Conservation (phyloP, 2,329 filamentous ascomycete species). For the Fusarium torreyae region DNA sequence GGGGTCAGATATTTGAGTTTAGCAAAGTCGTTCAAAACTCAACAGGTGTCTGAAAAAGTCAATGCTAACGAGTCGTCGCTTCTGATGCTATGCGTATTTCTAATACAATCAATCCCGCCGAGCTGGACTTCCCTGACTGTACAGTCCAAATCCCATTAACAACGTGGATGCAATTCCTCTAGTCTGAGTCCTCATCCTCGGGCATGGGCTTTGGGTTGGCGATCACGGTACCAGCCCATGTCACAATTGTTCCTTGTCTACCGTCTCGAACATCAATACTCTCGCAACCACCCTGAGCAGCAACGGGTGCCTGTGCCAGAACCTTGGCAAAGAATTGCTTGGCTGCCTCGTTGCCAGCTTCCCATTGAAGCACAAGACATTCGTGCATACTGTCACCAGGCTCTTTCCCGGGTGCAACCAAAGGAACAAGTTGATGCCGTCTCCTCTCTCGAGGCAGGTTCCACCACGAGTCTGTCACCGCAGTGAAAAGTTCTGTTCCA, state of each 20-base stretch:
- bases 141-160: not conserved
- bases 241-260: conserved; percentile 24
- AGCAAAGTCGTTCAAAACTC: not conserved
- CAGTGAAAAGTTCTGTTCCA: conserved; percentile 32
- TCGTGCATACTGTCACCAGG: conserved; percentile 32
- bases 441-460: conserved; percentile 30
- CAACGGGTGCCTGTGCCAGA: conserved; percentile 27
- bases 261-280: conserved; percentile 35
- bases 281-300: conserved; percentile 28
- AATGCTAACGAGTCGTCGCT: conserved; percentile 17
- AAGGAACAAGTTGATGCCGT: conserved; percentile 30
- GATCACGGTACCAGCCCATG: conserved; percentile 24
- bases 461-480: conserved; percentile 40
- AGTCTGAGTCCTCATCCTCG: conserved; percentile 20
- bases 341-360: conserved; percentile 27
- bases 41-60: conserved; percentile 4
- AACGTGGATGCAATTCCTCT: not conserved
- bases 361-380: conserved; percentile 35
- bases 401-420: conserved; percentile 14
- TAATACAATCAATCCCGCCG: not conserved
- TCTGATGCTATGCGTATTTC: conserved; percentile 1
- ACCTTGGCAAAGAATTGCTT: conserved; percentile 34
- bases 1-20: not conserved
- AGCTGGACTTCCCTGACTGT: not conserved
- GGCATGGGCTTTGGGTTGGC: conserved; percentile 16